phyloP scores from a whole-genome alignment of 768 basidiomycete species.

The Podaxis sp. region DNA sequence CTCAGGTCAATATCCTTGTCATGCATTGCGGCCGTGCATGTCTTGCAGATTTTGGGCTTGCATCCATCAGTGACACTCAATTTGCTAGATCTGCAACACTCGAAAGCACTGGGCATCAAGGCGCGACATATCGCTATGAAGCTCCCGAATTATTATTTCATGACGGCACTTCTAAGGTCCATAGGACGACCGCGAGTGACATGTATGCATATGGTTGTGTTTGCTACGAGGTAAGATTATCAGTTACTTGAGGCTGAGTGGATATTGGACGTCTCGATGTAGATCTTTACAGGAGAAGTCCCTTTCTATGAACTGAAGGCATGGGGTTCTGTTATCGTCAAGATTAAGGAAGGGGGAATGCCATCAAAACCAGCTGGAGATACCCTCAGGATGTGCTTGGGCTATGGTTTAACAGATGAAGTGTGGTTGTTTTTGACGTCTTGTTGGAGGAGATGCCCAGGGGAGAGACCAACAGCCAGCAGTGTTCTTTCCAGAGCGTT shows the following conservation, averaged over 20 bases:
- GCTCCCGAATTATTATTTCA: slow-evolving; percentile 12
- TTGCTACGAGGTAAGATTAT: slow-evolving; percentile 11
- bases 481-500: background rate
- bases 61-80: slow-evolving; percentile 10
- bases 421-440: background rate
- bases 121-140: slow-evolving; percentile 18
- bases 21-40: background rate
- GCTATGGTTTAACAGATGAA: background rate
- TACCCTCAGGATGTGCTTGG: background rate
- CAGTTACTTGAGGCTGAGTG: background rate
- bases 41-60: slow-evolving; percentile 12
- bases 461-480: background rate
- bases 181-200: slow-evolving; percentile 7
- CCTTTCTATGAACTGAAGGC: slow-evolving; percentile 20
- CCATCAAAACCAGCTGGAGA: background rate
- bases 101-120: slow-evolving; percentile 4
- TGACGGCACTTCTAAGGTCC: background rate
- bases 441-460: background rate
- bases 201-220: slow-evolving; percentile 17
- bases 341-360: background rate
- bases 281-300: slow-evolving; percentile 19
- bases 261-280: too few species aligned
- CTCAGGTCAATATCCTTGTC: slow-evolving; percentile 8
- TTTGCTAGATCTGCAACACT: slow-evolving; percentile 2
- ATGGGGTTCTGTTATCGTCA: background rate